Evolutionary conservation across 2,329 filamentous ascomycete genomes (phyloP), one percentile per base, ranked within the genome.

Genomic region (Alternaria triticimaculans): DNA sequence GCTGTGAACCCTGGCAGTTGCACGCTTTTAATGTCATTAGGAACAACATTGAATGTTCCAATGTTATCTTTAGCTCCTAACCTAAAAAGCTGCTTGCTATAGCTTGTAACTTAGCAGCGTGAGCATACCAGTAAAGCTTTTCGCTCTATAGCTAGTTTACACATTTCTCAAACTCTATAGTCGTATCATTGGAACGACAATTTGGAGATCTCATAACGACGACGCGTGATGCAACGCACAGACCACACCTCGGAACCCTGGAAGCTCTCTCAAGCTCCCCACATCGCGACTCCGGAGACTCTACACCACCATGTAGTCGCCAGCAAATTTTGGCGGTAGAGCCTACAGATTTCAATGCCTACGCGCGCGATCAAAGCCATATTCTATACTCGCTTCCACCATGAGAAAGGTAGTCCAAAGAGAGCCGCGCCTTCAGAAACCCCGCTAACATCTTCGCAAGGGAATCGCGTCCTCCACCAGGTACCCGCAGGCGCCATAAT

Each of bases 321-420:
- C 44, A 44, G 54, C 46, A 58, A 61, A 37, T 15, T 48, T 30
- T 6, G 25, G 33, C 41, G 37, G 51, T 46, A 41, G 33, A 54
- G 41, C 57, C 33, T 49, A 37, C 5, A 37, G 15, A 20, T 41
- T 53, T 49, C 67, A 73, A 80, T 80, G 78, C 76, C 77, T 65
- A 76, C 74, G 64, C 76, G 77, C 56, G 72, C 72, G 80, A 89
- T 90, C 71, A 86, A 88, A 72, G 86, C 87, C 50, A 87, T 90
- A 63, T 90, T 90, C 80, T 90, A 89, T 77, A 88, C 87, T 76
- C 88, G 87, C 73, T 90, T 90, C 74, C 87, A 90, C 73, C 86
- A 86, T 58, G 84, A 87, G 67, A 81, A 80, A 72, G 79, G 80
- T 77, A 71, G 37, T 7, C 5, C 7, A n/a, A 23, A 11, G n/a